Base-by-base conservation (phyloP, 176 grass and related monocot genomes). In the Saccharum spontaneum region DNA sequence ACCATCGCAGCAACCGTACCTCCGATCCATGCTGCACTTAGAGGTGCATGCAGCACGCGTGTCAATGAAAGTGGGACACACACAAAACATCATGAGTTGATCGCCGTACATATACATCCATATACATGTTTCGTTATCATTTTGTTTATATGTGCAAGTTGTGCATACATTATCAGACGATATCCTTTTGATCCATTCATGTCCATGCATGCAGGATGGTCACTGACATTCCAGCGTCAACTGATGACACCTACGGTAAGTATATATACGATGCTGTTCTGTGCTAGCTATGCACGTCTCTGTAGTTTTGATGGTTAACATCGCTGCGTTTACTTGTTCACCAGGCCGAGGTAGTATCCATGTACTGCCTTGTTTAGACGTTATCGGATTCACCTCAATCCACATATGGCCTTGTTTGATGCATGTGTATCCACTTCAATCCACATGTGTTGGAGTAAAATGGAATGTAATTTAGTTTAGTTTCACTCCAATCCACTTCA, bases 201-300 rank as follows among this genome's bases (percentile, higher is more conserved):
- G 52, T 79, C 17, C 65, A 69, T 90, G 73, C 63, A 62, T 88
- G 74, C 85, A 98, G 95, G 95, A 83, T 93, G 91, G 95, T 98
- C 1, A 98, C 93, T 11, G 93, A 98, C 73, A 98, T 98, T 76
- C 95, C 95, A 14, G 93, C 85, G 28, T 93, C 95, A 30, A 98
- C 91, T 6, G 89, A 95, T 80, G 63, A 84, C 22, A 88, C 37
- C 28, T 89, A 86, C 78, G 93, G 95, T 98, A 48, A 88, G 94
- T 60, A 41, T 5, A 40, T 39, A 41, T 36, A 36, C 34, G 4
- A 36, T 36, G 34, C 34, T 36, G 34, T 36, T 36, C 34, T 36
- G 34, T 36, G 34, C 34, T 36, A 36, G 34, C 34, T 36, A 4
- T 36, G 34, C 34, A 36, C 0, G 34, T 36, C 34, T 36, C 3